Percentiles rank a stretch among this genome's conserved stretches.
phyloP scores from a whole-genome alignment of 257 asterid genomes.

The Solanum lignicaule region DNA sequence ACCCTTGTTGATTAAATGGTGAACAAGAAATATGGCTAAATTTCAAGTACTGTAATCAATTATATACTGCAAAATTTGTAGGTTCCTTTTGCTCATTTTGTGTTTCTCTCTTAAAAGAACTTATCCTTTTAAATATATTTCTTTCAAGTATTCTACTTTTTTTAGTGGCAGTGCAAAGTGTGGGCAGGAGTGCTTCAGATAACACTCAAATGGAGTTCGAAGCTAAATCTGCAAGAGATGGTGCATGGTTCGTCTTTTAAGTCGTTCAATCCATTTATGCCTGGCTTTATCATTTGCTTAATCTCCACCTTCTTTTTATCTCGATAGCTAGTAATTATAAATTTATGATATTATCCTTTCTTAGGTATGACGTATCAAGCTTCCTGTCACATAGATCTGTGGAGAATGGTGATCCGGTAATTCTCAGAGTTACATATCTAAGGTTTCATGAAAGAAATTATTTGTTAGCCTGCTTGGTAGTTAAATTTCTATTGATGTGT shows the following conservation, averaged over 20 bases:
- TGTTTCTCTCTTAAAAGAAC: not conserved
- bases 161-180: conserved; percentile 33
- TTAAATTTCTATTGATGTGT: not conserved
- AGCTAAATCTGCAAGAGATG: conserved; percentile 95
- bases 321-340: not conserved
- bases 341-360: conserved; percentile 2
- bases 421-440: conserved; percentile 21
- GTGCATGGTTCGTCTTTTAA: conserved; percentile 72
- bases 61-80: not conserved
- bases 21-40: not conserved
- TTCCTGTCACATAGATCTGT: conserved; percentile 63
- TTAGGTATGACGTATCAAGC: conserved; percentile 73
- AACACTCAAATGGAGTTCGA: conserved; percentile 75
- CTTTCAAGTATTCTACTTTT: not conserved
- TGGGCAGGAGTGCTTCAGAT: conserved; percentile 43
- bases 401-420: conserved; percentile 80
- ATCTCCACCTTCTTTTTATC: not conserved
- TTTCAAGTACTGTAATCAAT: not conserved
- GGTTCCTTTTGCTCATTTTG: not conserved
- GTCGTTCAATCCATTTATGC: not conserved
- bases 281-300: not conserved
- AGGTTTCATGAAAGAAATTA: conserved; percentile 2
- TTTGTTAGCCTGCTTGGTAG: not conserved
- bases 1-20: not conserved
- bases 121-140: not conserved